A percentile compares a stretch with the other conserved stretches of the same genome.
Conservation (phyloP, 1,139 yeast genomes). For the Meyerozyma sp. region DNA sequence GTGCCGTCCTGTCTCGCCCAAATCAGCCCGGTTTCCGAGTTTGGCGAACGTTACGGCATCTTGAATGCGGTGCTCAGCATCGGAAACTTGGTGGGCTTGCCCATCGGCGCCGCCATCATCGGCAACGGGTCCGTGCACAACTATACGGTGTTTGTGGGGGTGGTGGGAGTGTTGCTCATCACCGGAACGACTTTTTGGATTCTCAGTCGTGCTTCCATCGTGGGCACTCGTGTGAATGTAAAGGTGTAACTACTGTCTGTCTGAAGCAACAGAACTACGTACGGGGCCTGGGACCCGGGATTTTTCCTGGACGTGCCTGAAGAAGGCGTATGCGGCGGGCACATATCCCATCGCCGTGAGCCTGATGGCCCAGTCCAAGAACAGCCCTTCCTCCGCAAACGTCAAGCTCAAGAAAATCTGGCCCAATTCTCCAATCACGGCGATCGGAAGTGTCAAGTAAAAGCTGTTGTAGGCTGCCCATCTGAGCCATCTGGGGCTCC, state of each 20-base stretch:
- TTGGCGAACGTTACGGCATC: constrained; percentile 46
- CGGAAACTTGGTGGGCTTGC: constrained; percentile 43
- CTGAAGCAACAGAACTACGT: too few relatives aligned
- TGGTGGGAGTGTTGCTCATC: constrained; percentile 17
- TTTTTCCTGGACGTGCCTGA: background rate
- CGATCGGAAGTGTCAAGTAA: constrained; percentile 41
- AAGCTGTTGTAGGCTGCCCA: constrained; percentile 38
- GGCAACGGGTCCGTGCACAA: constrained; percentile 23
- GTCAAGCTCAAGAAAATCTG: constrained; percentile 46
- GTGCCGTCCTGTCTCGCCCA: constrained; percentile 49
- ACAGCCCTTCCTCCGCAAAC: constrained; percentile 25
- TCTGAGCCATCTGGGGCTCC: constrained; percentile 26
- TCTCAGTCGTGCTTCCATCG: constrained; percentile 11
- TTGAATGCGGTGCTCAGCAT: constrained; percentile 39
- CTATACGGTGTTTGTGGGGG: constrained; percentile 21
- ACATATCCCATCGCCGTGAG: background rate
- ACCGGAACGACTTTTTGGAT: constrained; percentile 17
- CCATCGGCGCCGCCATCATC: constrained; percentile 47
- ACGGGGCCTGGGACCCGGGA: too few relatives aligned
- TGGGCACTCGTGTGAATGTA: constrained; percentile 1
- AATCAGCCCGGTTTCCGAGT: constrained; percentile 42
- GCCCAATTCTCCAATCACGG: constrained; percentile 47
- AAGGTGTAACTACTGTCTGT: background rate
- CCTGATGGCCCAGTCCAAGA: background rate
- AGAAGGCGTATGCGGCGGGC: background rate